Base-by-base conservation (phyloP, 2,329 filamentous ascomycete genomes). In the Penicillium concentricum region DNA sequence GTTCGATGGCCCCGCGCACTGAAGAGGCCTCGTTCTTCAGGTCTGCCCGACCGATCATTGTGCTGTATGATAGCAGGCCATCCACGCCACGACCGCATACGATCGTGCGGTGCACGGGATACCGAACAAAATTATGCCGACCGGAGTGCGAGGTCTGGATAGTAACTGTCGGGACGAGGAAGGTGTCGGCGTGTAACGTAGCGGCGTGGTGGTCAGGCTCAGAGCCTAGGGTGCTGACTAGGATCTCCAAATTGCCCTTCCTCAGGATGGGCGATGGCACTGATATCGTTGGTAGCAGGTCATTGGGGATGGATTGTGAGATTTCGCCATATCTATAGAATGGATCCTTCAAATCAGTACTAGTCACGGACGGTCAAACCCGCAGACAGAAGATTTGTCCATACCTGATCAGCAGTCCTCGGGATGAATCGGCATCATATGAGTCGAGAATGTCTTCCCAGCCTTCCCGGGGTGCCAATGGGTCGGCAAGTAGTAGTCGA, bases 21-120 rank as follows among this genome's bases (percentile, higher is more conserved):
- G 70, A 72, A n/a, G 61, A 57, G 6, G 62, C 60, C 44, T 73
- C 69, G 9, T 67, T 65, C 46, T 68, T 68, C 18, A 71, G 52
- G 51, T 70, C 65, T 15, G 72, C 65, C 20, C 69, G 67, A 22
- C 64, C 66, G 41, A 74, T 60, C 43, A 75, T 56, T 15, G 65
- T 66, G 43, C 70, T 68, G 41, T 73, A 76, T 15, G 72, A 64
- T 34, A 77, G 66, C 1, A 88, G 84, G 8, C 89, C 91, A 51
- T 84, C 77, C 2, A 96, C 76, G 0, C 91, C 92, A 47, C 90
- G 82, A 0, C 86, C 87, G 9, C 96, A 82, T 10, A 97, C 67
- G 16, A 97, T 75, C 0, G 88, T 85, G 69, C 87, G 90, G 70
- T 97, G 93, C 1, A 97, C 91, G 0, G 93, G 92, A 43, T 91